These are phyloP conservation scores for Trichophyton simii DNA, from an alignment of 2,329 filamentous ascomycete species.

Conservation along the genomic window DNA sequence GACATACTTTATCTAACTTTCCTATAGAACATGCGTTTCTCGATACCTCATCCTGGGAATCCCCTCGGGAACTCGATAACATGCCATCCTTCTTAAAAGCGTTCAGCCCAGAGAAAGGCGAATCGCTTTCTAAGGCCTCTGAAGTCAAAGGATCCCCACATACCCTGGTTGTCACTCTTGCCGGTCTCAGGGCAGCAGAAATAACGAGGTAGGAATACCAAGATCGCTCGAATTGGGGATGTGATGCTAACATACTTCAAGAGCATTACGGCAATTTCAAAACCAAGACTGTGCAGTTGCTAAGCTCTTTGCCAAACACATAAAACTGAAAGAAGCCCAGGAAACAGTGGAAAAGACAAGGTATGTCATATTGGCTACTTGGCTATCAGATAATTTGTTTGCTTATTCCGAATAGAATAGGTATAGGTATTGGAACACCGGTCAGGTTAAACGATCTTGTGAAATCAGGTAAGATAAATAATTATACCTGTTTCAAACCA, in stretches of 20 bases:
- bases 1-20: no score
- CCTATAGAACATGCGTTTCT: conserved; percentile 55
- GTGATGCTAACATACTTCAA: conserved; percentile 21
- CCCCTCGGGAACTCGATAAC: conserved; percentile 55
- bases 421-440: conserved; percentile 84
- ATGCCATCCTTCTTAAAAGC: conserved; percentile 67
- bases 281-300: conserved; percentile 65
- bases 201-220: conserved; percentile 49
- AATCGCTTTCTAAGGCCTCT: conserved; percentile 50
- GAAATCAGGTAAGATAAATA: conserved; percentile 54
- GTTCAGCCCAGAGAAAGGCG: conserved; percentile 41
- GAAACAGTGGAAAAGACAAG: conserved; percentile 55
- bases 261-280: conserved; percentile 64
- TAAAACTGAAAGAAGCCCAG: conserved; percentile 82
- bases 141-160: conserved; percentile 63
- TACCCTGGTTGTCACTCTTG: conserved; percentile 75
- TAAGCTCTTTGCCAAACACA: conserved; percentile 96
- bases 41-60: conserved; percentile 65
- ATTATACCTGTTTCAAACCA: background rate
- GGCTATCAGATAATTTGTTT: background rate
- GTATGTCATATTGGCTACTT: conserved; percentile 22
- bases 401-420: conserved; percentile 44
- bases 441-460: conserved; percentile 69
- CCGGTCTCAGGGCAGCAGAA: conserved; percentile 76
- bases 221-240: conserved; percentile 5